Evolutionary conservation across 1,284 basidiomycete genomes (phyloP).

Genomic region (Malassezia arunalokei): DNA sequence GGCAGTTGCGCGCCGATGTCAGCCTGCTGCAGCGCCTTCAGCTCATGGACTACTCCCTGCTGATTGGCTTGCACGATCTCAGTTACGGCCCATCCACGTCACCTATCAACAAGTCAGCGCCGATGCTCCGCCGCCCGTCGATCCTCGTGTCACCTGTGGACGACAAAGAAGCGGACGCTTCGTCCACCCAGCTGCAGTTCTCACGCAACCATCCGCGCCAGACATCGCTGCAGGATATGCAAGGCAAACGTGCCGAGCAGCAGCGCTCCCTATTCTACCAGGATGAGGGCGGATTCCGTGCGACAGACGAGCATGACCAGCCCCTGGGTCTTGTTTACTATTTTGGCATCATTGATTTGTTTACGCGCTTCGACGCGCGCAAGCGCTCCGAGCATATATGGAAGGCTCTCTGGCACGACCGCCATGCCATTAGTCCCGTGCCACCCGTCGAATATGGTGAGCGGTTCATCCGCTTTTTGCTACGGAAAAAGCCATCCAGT

Average conservation of each 20-base stretch:
- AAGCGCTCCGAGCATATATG: slow-evolving; percentile 83
- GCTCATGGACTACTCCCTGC: slow-evolving; percentile 93
- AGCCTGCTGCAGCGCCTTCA: slow-evolving; percentile 68
- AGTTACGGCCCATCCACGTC: slow-evolving; percentile 49
- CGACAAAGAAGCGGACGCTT: not conserved
- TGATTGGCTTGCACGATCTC: slow-evolving; percentile 90
- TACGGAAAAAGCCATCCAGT: not conserved
- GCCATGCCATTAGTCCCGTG: slow-evolving; percentile 35
- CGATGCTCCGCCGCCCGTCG: slow-evolving; percentile 10
- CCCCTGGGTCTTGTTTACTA: slow-evolving; percentile 76
- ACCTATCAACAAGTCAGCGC: slow-evolving; percentile 49
- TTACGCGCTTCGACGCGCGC: slow-evolving; percentile 64
- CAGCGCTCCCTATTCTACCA: slow-evolving; percentile 86
- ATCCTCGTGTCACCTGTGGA: slow-evolving; percentile 7
- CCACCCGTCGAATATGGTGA: slow-evolving; percentile 37
- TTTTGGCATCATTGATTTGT: slow-evolving; percentile 47
- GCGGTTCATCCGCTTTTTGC: slow-evolving; percentile 35
- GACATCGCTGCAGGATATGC: not conserved
- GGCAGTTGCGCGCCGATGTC: slow-evolving; percentile 75
- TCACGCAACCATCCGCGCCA: not conserved
- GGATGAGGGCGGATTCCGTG: slow-evolving; percentile 83
- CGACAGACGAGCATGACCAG: slow-evolving; percentile 72
- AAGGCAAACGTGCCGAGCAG: slow-evolving; percentile 52
- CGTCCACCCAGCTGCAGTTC: not conserved
- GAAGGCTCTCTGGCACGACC: slow-evolving; percentile 61